Conservation (phyloP, 176 grass and related monocot species). For the Stipa capillata region DNA sequence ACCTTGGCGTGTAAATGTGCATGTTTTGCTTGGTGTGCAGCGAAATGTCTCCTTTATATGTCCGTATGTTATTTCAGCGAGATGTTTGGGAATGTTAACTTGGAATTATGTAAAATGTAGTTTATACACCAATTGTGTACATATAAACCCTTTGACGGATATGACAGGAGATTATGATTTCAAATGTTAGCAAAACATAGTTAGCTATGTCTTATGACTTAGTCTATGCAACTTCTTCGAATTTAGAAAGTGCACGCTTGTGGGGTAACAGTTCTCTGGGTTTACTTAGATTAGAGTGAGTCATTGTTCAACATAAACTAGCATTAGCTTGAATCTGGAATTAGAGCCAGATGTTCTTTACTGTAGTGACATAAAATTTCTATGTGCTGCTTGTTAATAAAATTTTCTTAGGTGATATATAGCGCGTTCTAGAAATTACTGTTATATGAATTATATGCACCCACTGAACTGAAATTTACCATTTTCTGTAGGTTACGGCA, state of each 20-base stretch:
- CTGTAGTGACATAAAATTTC: background rate
- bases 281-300: background rate
- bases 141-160: background rate
- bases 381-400: background rate
- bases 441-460: background rate
- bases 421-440: too few species aligned
- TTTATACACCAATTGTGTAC: background rate
- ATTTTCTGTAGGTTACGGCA: slow-evolving; percentile 55
- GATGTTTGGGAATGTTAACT: background rate
- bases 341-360: background rate
- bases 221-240: background rate
- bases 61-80: background rate
- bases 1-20: background rate
- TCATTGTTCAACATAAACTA: background rate
- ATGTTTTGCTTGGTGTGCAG: background rate
- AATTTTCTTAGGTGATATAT: background rate
- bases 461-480: slow-evolving; percentile 14
- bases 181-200: background rate
- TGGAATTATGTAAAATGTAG: background rate
- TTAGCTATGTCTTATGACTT: background rate
- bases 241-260: background rate
- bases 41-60: background rate
- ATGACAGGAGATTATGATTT: background rate
- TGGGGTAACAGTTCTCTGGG: background rate
- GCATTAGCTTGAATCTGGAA: background rate